Evolutionary conservation across 2,329 filamentous ascomycete species (phyloP).

Genomic region (Talaromyces islandicus): DNA sequence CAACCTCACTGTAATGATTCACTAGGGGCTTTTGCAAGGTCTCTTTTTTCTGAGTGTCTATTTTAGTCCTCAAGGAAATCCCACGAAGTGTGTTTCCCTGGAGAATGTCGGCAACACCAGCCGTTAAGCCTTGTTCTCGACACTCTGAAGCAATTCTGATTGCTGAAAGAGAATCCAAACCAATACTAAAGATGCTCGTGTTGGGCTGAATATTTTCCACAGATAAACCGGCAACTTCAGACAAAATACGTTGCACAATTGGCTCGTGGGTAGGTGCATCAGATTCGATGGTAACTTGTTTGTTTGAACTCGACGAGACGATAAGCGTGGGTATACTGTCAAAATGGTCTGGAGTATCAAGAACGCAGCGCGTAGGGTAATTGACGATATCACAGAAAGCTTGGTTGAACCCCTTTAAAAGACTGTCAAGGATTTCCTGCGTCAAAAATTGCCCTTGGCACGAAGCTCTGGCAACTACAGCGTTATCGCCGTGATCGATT

Average conservation of each 20-base stretch:
- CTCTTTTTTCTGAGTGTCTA: slow-evolving; percentile 3
- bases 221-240: slow-evolving; percentile 17
- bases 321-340: not conserved
- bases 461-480: slow-evolving; percentile 16
- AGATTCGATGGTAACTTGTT: not conserved
- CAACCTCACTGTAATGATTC: slow-evolving; percentile 9
- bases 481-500: slow-evolving; percentile 19
- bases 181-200: slow-evolving; percentile 26
- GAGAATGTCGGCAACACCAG: slow-evolving; percentile 26
- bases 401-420: slow-evolving; percentile 15
- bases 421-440: slow-evolving; percentile 14
- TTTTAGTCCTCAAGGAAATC: slow-evolving; percentile 19
- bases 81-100: slow-evolving; percentile 25
- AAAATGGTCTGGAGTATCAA: slow-evolving; percentile 15
- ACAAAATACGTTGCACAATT: slow-evolving; percentile 17
- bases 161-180: slow-evolving; percentile 26
- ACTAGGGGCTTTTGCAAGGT: slow-evolving; percentile 11
- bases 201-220: slow-evolving; percentile 16
- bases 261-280: slow-evolving; percentile 10
- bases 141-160: slow-evolving; percentile 24
- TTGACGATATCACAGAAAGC: slow-evolving; percentile 23
- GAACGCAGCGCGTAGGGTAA: slow-evolving; percentile 18
- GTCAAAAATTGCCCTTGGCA: slow-evolving; percentile 19
- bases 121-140: slow-evolving; percentile 20
- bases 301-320: not conserved